Conservation (phyloP, 2,329 filamentous ascomycete species). For the Epichloe brachyelytri region DNA sequence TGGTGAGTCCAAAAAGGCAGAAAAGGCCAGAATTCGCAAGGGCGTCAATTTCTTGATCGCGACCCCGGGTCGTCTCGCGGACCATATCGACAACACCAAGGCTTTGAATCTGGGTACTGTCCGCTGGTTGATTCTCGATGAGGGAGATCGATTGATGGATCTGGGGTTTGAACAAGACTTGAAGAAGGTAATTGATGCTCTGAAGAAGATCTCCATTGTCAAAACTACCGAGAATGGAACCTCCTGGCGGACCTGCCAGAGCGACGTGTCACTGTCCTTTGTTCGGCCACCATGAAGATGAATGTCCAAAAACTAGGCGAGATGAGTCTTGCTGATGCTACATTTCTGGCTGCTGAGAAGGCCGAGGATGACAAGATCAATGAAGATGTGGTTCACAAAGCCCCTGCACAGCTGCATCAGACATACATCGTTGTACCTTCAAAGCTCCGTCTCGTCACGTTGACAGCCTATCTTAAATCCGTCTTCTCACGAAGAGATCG, state of each 20-base stretch:
- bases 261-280: constrained; percentile 75
- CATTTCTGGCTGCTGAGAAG: constrained; percentile 64
- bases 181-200: constrained; percentile 68
- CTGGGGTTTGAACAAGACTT: constrained; percentile 93
- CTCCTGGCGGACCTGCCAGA: constrained; percentile 54
- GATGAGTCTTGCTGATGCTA: constrained; percentile 86
- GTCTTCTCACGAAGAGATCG: constrained; percentile 80
- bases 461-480: constrained; percentile 72
- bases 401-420: constrained; percentile 88
- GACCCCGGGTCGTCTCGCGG: constrained; percentile 79
- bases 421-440: constrained; percentile 77
- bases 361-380: constrained; percentile 32
- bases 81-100: constrained; percentile 88
- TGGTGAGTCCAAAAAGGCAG: constrained; percentile 59
- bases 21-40: constrained; percentile 88
- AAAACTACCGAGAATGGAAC: constrained; percentile 46
- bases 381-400: constrained; percentile 50
- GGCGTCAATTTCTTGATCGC: constrained; percentile 93
- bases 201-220: constrained; percentile 51
- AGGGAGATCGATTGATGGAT: constrained; percentile 97
- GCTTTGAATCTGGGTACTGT: constrained; percentile 79
- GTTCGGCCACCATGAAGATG: constrained; percentile 96
- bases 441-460: constrained; percentile 79
- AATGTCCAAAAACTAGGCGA: constrained; percentile 88
- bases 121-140: constrained; percentile 86